Percentiles rank a stretch among this genome's conserved stretches.
These are phyloP conservation scores for Pseudophaeomoniella oleicola DNA, from an alignment of 2,329 filamentous ascomycete species.

Conservation along the genomic window DNA sequence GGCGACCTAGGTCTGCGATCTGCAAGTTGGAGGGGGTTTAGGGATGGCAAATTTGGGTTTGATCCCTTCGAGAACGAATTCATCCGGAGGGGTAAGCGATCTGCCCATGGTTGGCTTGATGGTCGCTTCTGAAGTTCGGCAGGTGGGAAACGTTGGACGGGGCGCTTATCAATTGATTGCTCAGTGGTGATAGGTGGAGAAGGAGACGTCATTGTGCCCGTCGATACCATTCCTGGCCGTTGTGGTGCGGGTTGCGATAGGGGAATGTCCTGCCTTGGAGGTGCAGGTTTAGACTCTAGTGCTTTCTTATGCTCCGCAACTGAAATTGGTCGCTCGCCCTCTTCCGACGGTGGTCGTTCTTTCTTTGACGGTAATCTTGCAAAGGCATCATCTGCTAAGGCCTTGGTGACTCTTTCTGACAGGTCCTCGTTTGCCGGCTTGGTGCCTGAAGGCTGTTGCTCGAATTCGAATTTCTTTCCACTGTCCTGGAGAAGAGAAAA, in stretches of 20 bases:
- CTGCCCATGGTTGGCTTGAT: constrained; percentile 32
- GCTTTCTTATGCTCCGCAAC: constrained; percentile 13
- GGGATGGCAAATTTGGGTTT: constrained; percentile 23
- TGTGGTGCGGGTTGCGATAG: constrained; percentile 30
- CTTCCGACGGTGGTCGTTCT: neutral
- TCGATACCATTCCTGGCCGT: constrained; percentile 45
- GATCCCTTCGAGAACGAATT: constrained; percentile 18
- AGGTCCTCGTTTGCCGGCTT: constrained; percentile 35
- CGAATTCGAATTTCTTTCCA: constrained; percentile 73
- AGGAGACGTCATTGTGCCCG: constrained; percentile 65
- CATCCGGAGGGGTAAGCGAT: constrained; percentile 12
- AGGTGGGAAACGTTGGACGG: constrained; percentile 41
- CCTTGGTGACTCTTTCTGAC: constrained; percentile 55
- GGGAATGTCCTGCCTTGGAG: neutral
- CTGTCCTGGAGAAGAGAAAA: constrained; percentile 82
- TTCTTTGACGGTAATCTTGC: constrained; percentile 25
- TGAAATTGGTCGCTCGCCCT: constrained; percentile 1
- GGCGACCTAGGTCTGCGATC: constrained; percentile 38
- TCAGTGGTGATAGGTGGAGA: constrained; percentile 24
- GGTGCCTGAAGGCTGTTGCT: constrained; percentile 32
- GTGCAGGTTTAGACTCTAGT: neutral
- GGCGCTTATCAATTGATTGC: constrained; percentile 17
- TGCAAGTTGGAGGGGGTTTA: constrained; percentile 35
- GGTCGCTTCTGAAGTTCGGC: constrained; percentile 28
- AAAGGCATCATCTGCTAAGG: constrained; percentile 76